Conservation (phyloP, 192 early-diverging fungal genomes). For the Mortierella alpina region DNA sequence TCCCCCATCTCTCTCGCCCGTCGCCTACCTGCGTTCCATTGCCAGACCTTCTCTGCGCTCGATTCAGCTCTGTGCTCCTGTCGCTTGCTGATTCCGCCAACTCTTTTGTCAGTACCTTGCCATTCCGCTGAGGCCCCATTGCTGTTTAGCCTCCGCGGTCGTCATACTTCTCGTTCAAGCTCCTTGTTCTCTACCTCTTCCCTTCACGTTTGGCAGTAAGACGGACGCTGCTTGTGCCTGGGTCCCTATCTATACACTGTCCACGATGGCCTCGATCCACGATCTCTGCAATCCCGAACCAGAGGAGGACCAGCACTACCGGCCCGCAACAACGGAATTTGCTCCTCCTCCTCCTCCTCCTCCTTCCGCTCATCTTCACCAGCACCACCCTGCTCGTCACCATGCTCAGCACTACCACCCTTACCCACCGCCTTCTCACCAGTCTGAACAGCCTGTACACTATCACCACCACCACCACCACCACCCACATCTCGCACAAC, state of each 20-base stretch:
- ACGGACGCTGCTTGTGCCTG: too few relatives aligned
- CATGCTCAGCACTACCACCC: slow-evolving; percentile 20
- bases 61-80: too few relatives aligned
- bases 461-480: background rate
- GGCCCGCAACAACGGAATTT: background rate
- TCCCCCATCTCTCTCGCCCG: too few relatives aligned
- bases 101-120: too few relatives aligned
- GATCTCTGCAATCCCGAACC: slow-evolving; percentile 42
- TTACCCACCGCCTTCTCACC: slow-evolving; percentile 14
- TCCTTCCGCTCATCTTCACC: slow-evolving; percentile 3
- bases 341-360: slow-evolving; percentile 9
- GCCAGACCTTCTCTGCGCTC: too few relatives aligned
- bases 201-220: too few relatives aligned
- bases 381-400: slow-evolving; percentile 7
- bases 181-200: too few relatives aligned
- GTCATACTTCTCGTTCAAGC: too few relatives aligned
- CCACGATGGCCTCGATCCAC: slow-evolving; percentile 35
- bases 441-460: background rate
- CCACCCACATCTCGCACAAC: background rate
- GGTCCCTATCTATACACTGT: background rate
- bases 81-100: too few relatives aligned
- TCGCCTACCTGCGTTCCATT: too few relatives aligned
- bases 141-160: too few relatives aligned
- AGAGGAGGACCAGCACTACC: slow-evolving; percentile 3
- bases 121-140: too few relatives aligned